Evolutionary conservation across 352 stramenopile genomes (phyloP).

Genomic region (Phytophthora fragariaefolia): DNA sequence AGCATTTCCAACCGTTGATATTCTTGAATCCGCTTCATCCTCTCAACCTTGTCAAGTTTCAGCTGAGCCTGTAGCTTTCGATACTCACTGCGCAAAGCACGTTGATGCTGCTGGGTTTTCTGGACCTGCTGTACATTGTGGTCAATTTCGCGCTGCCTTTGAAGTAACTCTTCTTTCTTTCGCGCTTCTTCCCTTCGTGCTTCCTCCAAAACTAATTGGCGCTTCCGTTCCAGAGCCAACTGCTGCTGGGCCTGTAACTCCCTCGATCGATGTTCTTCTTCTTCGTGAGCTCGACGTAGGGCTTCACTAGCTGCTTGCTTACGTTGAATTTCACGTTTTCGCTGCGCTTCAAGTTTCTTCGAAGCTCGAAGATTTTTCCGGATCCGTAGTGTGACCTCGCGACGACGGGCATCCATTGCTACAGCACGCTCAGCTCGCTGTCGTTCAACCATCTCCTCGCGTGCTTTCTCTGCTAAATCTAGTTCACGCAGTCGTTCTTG

Average conservation of each 20-base stretch:
- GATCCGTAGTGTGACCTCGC: slow-evolving; percentile 66
- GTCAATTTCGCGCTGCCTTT: slow-evolving; percentile 74
- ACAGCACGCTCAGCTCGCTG: slow-evolving; percentile 65
- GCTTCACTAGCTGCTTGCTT: slow-evolving; percentile 70
- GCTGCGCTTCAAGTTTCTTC: slow-evolving; percentile 63
- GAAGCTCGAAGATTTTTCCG: slow-evolving; percentile 75
- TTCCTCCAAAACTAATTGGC: slow-evolving; percentile 73
- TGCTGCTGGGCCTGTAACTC: slow-evolving; percentile 72
- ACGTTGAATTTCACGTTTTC: slow-evolving; percentile 66
- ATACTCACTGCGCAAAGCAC: slow-evolving; percentile 88
- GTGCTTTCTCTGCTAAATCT: slow-evolving; percentile 64
- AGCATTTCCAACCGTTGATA: slow-evolving; percentile 92
- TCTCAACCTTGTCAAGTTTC: slow-evolving; percentile 92
- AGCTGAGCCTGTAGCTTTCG: slow-evolving; percentile 79
- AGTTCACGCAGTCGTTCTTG: slow-evolving; percentile 63
- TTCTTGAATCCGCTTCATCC: slow-evolving; percentile 92
- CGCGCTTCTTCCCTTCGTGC: slow-evolving; percentile 74
- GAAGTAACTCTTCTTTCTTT: slow-evolving; percentile 70
- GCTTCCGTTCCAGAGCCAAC: slow-evolving; percentile 75
- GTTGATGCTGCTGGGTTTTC: slow-evolving; percentile 71
- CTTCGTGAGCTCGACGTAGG: slow-evolving; percentile 62
- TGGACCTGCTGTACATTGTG: slow-evolving; percentile 74
- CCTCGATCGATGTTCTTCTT: slow-evolving; percentile 60
- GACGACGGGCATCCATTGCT: slow-evolving; percentile 73
- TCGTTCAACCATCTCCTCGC: slow-evolving; percentile 79